Conservation (phyloP, 345 rosid genomes). For the Draba incana region DNA sequence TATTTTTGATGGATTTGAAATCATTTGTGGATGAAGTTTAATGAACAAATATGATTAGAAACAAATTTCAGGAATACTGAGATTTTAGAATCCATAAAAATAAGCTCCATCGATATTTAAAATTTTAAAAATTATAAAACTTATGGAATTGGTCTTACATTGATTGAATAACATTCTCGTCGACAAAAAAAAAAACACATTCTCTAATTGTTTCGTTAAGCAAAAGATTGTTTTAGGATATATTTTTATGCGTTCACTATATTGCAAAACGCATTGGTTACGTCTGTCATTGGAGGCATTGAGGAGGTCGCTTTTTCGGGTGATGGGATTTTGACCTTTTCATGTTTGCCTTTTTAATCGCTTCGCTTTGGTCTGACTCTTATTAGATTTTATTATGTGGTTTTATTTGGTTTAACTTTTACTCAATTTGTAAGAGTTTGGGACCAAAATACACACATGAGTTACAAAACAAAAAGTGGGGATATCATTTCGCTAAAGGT, state of each 20-base stretch:
- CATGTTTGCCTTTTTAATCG: background rate
- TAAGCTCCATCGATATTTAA: too few relatives aligned
- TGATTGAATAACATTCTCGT: too few relatives aligned
- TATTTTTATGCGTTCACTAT: background rate
- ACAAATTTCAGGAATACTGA: too few relatives aligned
- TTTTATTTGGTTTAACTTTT: slow-evolving; percentile 16
- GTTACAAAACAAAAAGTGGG: background rate
- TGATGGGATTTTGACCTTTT: slow-evolving; percentile 40
- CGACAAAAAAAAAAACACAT: too few relatives aligned
- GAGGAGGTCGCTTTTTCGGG: slow-evolving; percentile 20
- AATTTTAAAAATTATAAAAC: too few relatives aligned
- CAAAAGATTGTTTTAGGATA: too few relatives aligned
- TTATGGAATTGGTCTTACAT: too few relatives aligned
- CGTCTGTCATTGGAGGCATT: slow-evolving; percentile 8
- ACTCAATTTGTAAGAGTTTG: background rate
- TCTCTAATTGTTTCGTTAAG: too few relatives aligned
- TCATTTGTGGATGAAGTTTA: too few relatives aligned
- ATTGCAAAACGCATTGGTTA: slow-evolving; percentile 5
- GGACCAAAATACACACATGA: slow-evolving; percentile 3
- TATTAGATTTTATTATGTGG: background rate
- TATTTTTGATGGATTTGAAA: too few relatives aligned
- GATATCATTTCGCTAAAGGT: background rate
- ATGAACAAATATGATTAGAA: too few relatives aligned
- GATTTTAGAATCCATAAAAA: too few relatives aligned
- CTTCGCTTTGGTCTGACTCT: slow-evolving; percentile 25